These are phyloP conservation scores for Mycena olivaceomarginata DNA, from an alignment of 768 basidiomycete genomes.

Conservation along the genomic window DNA sequence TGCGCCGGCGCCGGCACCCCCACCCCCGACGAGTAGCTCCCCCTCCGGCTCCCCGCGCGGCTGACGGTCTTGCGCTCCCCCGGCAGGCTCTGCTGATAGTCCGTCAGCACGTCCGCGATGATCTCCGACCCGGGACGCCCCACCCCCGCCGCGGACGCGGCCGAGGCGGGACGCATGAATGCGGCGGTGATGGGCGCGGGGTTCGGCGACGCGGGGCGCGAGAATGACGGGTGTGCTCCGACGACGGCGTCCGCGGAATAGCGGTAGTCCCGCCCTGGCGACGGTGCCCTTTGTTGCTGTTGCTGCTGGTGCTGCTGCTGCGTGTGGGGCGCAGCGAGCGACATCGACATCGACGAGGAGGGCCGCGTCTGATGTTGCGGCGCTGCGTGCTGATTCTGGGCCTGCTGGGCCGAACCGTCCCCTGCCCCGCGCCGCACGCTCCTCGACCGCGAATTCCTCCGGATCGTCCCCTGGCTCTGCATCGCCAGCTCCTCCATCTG, in stretches of 20 bases:
- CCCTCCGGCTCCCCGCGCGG: conserved; percentile 69
- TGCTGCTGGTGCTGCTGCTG: conserved; percentile 8
- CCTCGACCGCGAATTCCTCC: conserved; percentile 60
- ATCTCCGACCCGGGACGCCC: conserved; percentile 66
- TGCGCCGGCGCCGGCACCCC: conserved; percentile 52
- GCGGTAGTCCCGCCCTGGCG: conserved; percentile 77
- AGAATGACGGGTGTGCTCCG: conserved; percentile 82
- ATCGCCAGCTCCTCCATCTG: conserved; percentile 74
- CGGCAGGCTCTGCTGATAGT: conserved; percentile 91
- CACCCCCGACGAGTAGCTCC: conserved; percentile 51
- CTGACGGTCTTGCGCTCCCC: conserved; percentile 84
- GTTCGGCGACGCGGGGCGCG: conserved; percentile 86
- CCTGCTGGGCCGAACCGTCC: conserved; percentile 37
- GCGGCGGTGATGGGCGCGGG: conserved; percentile 75
- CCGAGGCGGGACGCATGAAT: conserved; percentile 81
- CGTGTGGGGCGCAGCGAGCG: conserved; percentile 36
- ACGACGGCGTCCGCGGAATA: conserved; percentile 87
- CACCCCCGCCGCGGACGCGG: conserved; percentile 63
- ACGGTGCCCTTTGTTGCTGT: conserved; percentile 36
- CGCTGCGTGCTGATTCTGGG: conserved; percentile 15
- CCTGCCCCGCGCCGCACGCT: conserved; percentile 43
- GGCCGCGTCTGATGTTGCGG: conserved; percentile 42
- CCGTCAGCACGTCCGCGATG: conserved; percentile 82
- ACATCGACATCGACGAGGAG: conserved; percentile 35
- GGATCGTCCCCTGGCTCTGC: conserved; percentile 65